Conservation (phyloP, 1,284 basidiomycete genomes). For the Papiliotrema laurentii region DNA sequence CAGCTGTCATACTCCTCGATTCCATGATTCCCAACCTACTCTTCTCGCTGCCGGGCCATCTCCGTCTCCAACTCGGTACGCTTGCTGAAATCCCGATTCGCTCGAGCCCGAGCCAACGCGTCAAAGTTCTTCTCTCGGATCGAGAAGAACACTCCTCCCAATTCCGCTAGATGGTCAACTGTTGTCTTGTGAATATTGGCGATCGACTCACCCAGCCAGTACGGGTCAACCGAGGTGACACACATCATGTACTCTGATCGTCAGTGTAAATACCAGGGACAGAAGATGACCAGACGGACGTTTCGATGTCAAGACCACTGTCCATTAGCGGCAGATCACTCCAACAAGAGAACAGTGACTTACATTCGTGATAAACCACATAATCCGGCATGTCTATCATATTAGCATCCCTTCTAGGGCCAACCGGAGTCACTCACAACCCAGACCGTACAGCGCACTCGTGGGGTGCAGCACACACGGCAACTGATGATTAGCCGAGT, state of each 20-base stretch:
- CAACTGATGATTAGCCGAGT: constrained; percentile 26
- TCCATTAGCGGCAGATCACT: constrained; percentile 5
- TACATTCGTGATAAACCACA: constrained; percentile 87
- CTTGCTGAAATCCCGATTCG: constrained; percentile 83
- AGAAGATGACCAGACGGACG: constrained; percentile 44
- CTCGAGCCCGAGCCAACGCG: constrained; percentile 61
- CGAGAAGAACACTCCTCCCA: constrained; percentile 91
- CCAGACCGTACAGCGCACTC: constrained; percentile 90
- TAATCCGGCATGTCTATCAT: constrained; percentile 86
- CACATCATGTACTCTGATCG: constrained; percentile 80
- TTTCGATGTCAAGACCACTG: constrained; percentile 81
- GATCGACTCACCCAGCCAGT: constrained; percentile 72
- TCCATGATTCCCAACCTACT: constrained; percentile 55
- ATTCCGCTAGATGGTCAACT: constrained; percentile 68
- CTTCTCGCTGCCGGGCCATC: constrained; percentile 79
- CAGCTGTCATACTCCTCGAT: background rate
- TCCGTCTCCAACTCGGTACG: constrained; percentile 78
- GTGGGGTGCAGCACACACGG: constrained; percentile 76
- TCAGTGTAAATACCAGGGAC: background rate
- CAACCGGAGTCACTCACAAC: constrained; percentile 59
- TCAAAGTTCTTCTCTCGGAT: constrained; percentile 94
- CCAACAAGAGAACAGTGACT: constrained; percentile 17
- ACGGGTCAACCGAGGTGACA: constrained; percentile 89
- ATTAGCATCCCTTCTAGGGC: constrained; percentile 4
- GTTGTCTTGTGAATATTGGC: constrained; percentile 7